phyloP scores from a whole-genome alignment of 148 eudicot genomes.

The Arctostaphylos glauca region DNA sequence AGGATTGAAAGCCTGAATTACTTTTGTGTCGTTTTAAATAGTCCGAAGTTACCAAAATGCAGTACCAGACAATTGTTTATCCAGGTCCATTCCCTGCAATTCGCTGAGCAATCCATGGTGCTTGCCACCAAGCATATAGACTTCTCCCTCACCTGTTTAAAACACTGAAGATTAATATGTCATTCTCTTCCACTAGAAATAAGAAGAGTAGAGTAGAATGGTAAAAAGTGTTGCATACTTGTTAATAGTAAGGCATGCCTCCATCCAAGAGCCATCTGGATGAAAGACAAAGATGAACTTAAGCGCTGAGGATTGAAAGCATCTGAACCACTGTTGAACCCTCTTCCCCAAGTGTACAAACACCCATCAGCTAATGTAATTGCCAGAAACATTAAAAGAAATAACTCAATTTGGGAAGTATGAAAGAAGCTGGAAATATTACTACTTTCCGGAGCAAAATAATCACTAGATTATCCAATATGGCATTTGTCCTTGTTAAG shows the following conservation, averaged over 20 bases:
- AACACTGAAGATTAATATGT: constrained; percentile 10
- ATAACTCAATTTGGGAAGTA: background rate
- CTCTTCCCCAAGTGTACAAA: constrained; percentile 89
- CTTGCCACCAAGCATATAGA: constrained; percentile 73
- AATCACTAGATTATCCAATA: background rate
- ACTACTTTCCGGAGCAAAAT: background rate
- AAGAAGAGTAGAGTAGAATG: background rate
- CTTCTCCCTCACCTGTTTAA: constrained; percentile 56
- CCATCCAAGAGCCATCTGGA: constrained; percentile 87
- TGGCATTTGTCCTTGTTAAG: background rate
- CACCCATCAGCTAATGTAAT: constrained; percentile 52
- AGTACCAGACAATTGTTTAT: constrained; percentile 40
- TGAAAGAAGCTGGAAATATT: background rate
- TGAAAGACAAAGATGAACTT: constrained; percentile 33
- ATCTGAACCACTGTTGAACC: constrained; percentile 48
- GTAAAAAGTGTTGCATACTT: constrained; percentile 32
- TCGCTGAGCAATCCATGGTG: constrained; percentile 57
- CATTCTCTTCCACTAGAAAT: background rate
- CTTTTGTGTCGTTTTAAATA: background rate
- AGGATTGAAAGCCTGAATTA: background rate
- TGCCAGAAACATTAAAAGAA: constrained; percentile 1
- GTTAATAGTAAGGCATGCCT: constrained; percentile 74
- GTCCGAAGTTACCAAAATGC: background rate
- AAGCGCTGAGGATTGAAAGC: constrained; percentile 40
- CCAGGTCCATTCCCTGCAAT: constrained; percentile 29